Percentiles rank a stretch among this genome's conserved stretches.
Evolutionary conservation across 192 early-diverging fungal genomes (phyloP).

Genomic region (Coemansia sp.): DNA sequence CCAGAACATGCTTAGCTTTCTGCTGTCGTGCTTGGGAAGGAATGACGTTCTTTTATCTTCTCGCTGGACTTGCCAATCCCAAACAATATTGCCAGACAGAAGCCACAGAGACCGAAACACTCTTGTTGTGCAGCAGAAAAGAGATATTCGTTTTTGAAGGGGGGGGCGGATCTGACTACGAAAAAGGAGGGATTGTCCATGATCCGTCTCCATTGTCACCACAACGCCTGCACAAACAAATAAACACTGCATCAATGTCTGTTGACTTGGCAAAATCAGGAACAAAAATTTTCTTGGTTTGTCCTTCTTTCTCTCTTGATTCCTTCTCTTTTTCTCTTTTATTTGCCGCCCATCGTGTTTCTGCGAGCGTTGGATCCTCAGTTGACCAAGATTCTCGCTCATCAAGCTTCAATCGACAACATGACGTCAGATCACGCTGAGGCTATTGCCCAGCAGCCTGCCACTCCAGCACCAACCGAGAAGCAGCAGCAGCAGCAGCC

Average conservation of each 20-base stretch:
- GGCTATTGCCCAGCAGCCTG: not conserved
- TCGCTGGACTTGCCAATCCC: too few relatives aligned
- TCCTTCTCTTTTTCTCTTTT: not conserved
- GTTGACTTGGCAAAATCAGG: too few relatives aligned
- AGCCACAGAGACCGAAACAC: too few relatives aligned
- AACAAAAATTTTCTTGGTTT: slow-evolving; percentile 1
- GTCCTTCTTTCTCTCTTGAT: slow-evolving; percentile 2
- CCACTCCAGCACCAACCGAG: not conserved
- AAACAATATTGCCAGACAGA: too few relatives aligned
- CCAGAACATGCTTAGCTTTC: too few relatives aligned
- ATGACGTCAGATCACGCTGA: slow-evolving; percentile 25
- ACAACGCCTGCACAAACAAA: not conserved
- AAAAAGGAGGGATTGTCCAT: too few relatives aligned
- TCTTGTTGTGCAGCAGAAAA: too few relatives aligned
- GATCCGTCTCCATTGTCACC: not conserved
- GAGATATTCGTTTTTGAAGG: too few relatives aligned
- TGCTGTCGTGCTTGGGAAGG: too few relatives aligned
- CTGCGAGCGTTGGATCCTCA: not conserved
- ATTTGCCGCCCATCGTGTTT: not conserved
- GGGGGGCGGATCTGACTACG: too few relatives aligned
- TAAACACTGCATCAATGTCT: not conserved
- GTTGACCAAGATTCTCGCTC: not conserved
- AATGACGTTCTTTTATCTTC: too few relatives aligned
- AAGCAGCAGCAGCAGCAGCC: slow-evolving; percentile 2
- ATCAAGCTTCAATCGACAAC: too few relatives aligned